Conservation (phyloP, 176 grass and related monocot genomes). For the Oryza nivara region DNA sequence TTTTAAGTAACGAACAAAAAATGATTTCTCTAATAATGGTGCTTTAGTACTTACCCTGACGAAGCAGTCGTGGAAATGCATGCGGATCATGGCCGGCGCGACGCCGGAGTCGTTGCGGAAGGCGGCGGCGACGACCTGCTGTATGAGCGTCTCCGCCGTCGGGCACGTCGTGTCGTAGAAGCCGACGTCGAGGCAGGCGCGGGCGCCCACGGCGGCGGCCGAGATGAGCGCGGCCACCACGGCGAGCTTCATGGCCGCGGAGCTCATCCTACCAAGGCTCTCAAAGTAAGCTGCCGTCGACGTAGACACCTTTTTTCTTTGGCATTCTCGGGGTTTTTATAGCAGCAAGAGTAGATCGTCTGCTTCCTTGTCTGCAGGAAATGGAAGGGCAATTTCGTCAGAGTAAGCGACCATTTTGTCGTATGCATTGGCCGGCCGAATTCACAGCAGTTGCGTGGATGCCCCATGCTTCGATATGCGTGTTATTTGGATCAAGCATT, state of each 20-base stretch:
- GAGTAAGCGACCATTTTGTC: background rate
- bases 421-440: background rate
- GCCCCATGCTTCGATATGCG: no score
- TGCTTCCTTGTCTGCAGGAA: background rate
- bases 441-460: background rate
- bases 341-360: rapidly evolving
- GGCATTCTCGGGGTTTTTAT: background rate
- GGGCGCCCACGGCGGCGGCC: background rate
- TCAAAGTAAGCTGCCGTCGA: no score
- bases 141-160: constrained; percentile 50
- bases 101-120: constrained; percentile 59
- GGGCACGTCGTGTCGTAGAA: constrained; percentile 66
- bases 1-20: rapidly evolving
- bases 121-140: constrained; percentile 36
- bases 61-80: constrained; percentile 95
- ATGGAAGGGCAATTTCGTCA: background rate
- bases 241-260: background rate
- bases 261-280: background rate
- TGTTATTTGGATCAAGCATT: no score
- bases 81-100: constrained; percentile 59
- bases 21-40: no score
- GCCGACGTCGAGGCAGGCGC: constrained; percentile 49
- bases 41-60: constrained; percentile 49
- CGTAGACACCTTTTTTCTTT: no score
- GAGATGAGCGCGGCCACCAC: background rate